Evolutionary conservation across 768 basidiomycete species (phyloP), one percentile per base, ranked within the genome.

Genomic region (Mycena rosella): DNA sequence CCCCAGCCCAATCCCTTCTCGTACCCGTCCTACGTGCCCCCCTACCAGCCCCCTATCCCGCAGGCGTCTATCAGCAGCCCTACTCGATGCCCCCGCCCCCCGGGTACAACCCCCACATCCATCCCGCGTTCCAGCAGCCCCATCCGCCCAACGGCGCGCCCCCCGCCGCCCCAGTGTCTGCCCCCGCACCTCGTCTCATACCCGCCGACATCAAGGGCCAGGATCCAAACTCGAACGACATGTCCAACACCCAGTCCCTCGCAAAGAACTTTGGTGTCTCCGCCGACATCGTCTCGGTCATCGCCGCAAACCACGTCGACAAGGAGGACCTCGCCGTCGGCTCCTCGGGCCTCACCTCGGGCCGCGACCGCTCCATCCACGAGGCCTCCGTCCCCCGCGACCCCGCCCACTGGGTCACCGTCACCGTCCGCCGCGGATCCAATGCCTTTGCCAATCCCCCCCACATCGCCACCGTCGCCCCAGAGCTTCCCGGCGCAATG

Each of bases 201-300:
- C 53, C 44, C 22, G 38, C 70, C 22, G 71, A 79, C 61, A 86
- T 89, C 72, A 92, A 89, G 74, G 93, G 92, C 55, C 88, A 89
- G 70, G 94, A 95, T 74, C 94, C 94, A 5, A 87, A 91, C 66
- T 86, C 89, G 8, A 89, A 93, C 70, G 92, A 96, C 77, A 86
- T 95, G 84, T 91, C 92, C 55, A 89, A 86, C 75, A 86, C 91
- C 9, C 87, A 89, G 85, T 84, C 91, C 27, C 86, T 94, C 54
- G 93, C 91, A 45, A 92, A 89, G 78, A 89, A 85, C 74, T 95
- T 95, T 74, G 93, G 93, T 53, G 93, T 95, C 30, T 87, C 90
- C 55, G 82, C 88, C 29, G 85, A 86, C 47, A 93, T 95, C 70
- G 87, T 93, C 81, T 93, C 51, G 81, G 84, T 58, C 78, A 71